Base-by-base conservation (phyloP, 805 yeast genomes). In the Lipomyces spencermartinsiae region DNA sequence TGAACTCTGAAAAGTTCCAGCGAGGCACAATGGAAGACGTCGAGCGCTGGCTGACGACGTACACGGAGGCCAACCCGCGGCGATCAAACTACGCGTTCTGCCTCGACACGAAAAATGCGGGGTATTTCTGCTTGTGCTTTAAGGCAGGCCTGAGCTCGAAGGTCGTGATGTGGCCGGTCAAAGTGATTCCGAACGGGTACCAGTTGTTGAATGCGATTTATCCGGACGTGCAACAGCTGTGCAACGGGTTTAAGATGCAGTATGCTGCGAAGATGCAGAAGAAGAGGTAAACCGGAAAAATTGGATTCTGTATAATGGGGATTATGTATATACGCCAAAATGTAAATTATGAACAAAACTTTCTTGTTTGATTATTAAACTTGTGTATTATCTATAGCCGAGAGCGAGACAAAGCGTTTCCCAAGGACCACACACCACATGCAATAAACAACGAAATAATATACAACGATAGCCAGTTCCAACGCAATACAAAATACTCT, bases 81-180 rank as follows among this genome's bases (percentile, higher is more conserved):
- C 89, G 93, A 80, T 90, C 97, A 67, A 92, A 92, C 16, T 95
- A 95, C 77, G 92, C 92, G 55, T 95, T 93, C 82, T 91, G 97
- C 76, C 89, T 87, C 78, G 97, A 96, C 79, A 91, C 91, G 78
- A 90, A 88, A 74, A 87, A 89, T 55, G 97, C 99, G 1, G 98
- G 99, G n/a, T 92, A 94, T 87, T 93, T 95, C 78, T 83, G 87
- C 74, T 81, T 95, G 67, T 85, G 93, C 79, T 94, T 94, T 83
- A 94, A 94, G 80, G 88, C 93, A 53, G 91, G 78, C 37, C 76
- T 73, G 29, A 66, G 67, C 57, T 65, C 79, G 35, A 77, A 79
- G 2, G 84, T 93, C 49, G 86, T 87, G 74, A 87, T 92, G 2
- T 92, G 98, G 97, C 91, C 92, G 75, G 97, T 95, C 54, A 90